phyloP scores from a whole-genome alignment of 2,329 filamentous ascomycete species.

The Apiospora aurea region DNA sequence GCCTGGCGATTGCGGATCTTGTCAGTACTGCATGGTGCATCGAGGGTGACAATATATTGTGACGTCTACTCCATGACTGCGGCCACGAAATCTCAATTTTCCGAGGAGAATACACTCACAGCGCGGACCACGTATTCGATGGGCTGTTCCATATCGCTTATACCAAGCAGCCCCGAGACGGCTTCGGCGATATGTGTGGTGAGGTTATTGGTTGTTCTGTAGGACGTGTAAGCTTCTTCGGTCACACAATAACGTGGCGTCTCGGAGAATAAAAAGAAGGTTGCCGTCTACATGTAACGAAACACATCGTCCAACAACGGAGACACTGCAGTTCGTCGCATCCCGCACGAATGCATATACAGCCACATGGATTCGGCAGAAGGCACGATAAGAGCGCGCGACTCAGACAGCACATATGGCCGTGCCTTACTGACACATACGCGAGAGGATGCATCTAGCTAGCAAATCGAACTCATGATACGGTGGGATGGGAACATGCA shows the following conservation, averaged over 20 bases:
- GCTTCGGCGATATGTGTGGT: constrained; percentile 56
- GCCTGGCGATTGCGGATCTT: constrained; percentile 50
- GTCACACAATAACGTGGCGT: not conserved
- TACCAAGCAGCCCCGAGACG: constrained; percentile 53
- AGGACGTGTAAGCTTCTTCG: not conserved
- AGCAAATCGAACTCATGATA: not conserved
- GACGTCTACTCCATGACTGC: not conserved
- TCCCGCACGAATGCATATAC: not conserved
- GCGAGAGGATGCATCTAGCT: not conserved
- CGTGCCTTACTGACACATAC: not conserved
- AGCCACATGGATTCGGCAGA: not conserved
- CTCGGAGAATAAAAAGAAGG: constrained; percentile 4
- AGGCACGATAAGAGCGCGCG: not conserved
- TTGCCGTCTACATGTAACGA: constrained; percentile 9
- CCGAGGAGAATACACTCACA: constrained; percentile 47
- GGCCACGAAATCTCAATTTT: not conserved
- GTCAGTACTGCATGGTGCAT: not conserved
- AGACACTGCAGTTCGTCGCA: not conserved
- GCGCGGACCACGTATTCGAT: constrained; percentile 58
- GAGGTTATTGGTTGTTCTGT: constrained; percentile 63
- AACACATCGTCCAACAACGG: not conserved
- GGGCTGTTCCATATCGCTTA: constrained; percentile 48
- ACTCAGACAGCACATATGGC: not conserved
- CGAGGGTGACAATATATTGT: not conserved
- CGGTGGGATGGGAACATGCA: not conserved